phyloP scores from a whole-genome alignment of 2,329 filamentous ascomycete species.

The Trichoderma arundinaceum region DNA sequence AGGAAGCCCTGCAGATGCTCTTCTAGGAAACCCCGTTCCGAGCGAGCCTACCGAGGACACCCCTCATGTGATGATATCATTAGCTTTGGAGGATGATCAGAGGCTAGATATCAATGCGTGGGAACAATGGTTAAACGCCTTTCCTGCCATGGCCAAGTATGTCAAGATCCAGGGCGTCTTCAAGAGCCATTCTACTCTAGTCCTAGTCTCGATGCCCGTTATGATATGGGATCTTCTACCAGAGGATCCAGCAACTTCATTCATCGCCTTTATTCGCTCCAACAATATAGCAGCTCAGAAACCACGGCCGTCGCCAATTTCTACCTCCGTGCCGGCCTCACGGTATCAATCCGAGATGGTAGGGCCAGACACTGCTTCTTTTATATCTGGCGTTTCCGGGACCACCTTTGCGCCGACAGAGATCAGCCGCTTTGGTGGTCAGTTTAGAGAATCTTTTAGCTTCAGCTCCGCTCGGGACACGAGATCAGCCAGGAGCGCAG shows the following conservation, averaged over 20 bases:
- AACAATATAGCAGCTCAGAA: conserved; percentile 56
- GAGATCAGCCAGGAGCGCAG: conserved; percentile 26
- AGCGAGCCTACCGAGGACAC: conserved; percentile 59
- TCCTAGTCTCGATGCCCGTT: conserved; percentile 63
- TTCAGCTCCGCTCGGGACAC: conserved; percentile 7
- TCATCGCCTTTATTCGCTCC: conserved; percentile 64
- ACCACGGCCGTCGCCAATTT: conserved; percentile 35
- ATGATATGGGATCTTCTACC: conserved; percentile 66
- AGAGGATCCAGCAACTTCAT: conserved; percentile 62
- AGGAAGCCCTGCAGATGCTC: conserved; percentile 36
- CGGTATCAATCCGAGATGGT: conserved; percentile 35
- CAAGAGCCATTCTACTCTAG: conserved; percentile 64
- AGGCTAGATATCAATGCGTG: conserved; percentile 62
- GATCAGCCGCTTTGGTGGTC: conserved; percentile 32
- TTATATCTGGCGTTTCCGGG: conserved; percentile 43
- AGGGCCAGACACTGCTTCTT: conserved; percentile 39
- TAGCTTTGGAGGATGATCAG: conserved; percentile 64
- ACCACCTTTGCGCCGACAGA: conserved; percentile 45
- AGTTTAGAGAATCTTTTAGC: conserved; percentile 1
- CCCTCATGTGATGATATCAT: conserved; percentile 66
- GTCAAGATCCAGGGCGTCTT: conserved; percentile 67
- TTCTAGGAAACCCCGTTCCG: conserved; percentile 40
- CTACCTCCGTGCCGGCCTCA: conserved; percentile 37
- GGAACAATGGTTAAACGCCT: conserved; percentile 62
- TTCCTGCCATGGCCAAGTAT: conserved; percentile 63